Conservation (phyloP, 2,329 filamentous ascomycete species). For the Rhytidhysteron rufulum region DNA sequence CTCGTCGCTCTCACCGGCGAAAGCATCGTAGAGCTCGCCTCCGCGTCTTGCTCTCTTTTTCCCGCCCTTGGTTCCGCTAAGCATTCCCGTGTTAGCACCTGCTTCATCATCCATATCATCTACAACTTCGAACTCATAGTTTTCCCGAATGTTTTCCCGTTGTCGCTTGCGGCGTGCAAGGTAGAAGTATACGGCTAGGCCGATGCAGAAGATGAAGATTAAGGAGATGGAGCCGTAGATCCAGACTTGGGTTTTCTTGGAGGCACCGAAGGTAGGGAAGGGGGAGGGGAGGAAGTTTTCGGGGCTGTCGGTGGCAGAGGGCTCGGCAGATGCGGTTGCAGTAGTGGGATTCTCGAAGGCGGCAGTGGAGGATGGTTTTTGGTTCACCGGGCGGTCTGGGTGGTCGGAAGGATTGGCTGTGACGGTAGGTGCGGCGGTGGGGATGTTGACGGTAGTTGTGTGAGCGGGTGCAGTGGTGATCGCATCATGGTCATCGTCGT, state of each 20-base stretch:
- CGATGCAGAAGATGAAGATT: slow-evolving; percentile 78
- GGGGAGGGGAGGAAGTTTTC: slow-evolving; percentile 71
- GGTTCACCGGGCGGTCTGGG: slow-evolving; percentile 54
- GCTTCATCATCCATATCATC: slow-evolving; percentile 70
- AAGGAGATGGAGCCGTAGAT: slow-evolving; percentile 84
- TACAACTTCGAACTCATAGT: slow-evolving; percentile 92
- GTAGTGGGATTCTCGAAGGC: slow-evolving; percentile 12
- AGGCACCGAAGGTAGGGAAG: slow-evolving; percentile 87
- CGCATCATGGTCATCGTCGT: slow-evolving; percentile 75
- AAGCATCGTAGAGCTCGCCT: slow-evolving; percentile 94
- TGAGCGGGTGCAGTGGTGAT: slow-evolving; percentile 54
- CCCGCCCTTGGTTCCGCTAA: slow-evolving; percentile 30
- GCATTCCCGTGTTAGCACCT: slow-evolving; percentile 46
- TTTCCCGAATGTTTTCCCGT: slow-evolving; percentile 69
- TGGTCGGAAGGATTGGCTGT: slow-evolving; percentile 45
- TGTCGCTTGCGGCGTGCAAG: slow-evolving; percentile 73
- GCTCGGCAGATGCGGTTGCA: slow-evolving; percentile 15
- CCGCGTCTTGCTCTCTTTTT: slow-evolving; percentile 58
- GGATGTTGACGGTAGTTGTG: slow-evolving; percentile 54
- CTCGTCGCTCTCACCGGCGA: slow-evolving; percentile 87
- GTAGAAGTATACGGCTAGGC: slow-evolving; percentile 77
- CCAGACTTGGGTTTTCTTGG: slow-evolving; percentile 84
- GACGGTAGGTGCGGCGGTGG: slow-evolving; percentile 45
- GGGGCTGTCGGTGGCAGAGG: slow-evolving; percentile 21
- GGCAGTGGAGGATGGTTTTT: slow-evolving; percentile 46